phyloP scores from a whole-genome alignment of 768 basidiomycete species.

The Boletus reticulatus region DNA sequence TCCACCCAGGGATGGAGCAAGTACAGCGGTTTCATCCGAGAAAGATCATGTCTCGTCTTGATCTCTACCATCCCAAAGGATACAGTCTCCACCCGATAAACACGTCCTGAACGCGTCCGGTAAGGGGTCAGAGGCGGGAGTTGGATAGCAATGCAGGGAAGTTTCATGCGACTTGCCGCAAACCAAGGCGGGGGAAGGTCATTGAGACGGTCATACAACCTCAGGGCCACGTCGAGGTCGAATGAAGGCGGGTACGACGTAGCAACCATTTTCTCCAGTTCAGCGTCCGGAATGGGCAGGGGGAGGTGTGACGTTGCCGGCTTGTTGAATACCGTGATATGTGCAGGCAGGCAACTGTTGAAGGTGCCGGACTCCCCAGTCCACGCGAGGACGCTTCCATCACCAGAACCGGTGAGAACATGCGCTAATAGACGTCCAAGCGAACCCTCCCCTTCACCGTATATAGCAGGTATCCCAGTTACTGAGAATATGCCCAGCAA shows the following conservation, averaged over 20 bases:
- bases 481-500: not conserved
- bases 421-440: not conserved
- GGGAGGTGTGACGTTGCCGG: not conserved
- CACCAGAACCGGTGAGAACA: not conserved
- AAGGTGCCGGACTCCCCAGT: not conserved
- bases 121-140: not conserved
- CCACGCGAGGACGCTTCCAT: not conserved
- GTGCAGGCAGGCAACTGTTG: not conserved
- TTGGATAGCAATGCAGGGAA: constrained; percentile 1
- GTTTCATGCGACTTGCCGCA: not conserved
- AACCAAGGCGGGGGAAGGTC: not conserved
- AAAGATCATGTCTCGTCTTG: not conserved
- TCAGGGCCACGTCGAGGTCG: not conserved
- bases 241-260: not conserved
- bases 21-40: not conserved
- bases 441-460: not conserved
- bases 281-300: not conserved
- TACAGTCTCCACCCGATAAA: not conserved
- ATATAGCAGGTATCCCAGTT: not conserved
- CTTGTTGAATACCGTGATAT: not conserved
- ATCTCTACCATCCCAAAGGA: not conserved
- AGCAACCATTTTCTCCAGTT: not conserved
- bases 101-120: not conserved
- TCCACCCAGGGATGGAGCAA: not conserved
- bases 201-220: not conserved